Evolutionary conservation across 768 basidiomycete genomes (phyloP), one percentile per base, ranked within the genome.

Genomic region (Tulasnella sp.): DNA sequence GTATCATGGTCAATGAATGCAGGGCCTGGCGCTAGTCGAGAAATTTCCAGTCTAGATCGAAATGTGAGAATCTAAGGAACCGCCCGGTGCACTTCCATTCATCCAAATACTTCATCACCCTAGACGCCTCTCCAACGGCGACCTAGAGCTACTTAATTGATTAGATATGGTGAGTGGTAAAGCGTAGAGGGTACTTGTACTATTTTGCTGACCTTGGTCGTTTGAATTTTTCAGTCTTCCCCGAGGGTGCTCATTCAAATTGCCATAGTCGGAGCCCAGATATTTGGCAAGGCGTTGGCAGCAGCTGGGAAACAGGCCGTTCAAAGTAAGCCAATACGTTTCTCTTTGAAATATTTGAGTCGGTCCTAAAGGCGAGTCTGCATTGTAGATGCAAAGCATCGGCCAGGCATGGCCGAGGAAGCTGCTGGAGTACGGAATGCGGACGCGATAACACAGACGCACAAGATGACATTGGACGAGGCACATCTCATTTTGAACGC

Each of bases 391-490:
- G 90, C 90, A 52, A 88, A 88, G 68, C 78, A 84, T 48, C 75
- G 82, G 45, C 87, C 93, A 63, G 83, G 88, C 58, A 82, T 77
- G 2, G 82, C 75, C 2, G 73, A 76, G 34, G 88, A 89, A 61
- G 81, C 80, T 19, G 82, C 81, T 13, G 89, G 89, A 42, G 79
- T 88, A 17, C 81, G 83, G 42, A 75, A 85, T 51, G 86, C 75
- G 11, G 90, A 93, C 77, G 82, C 80, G 67, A 74, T 96, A 41
- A 91, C 89, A 54, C 80, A 85, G 64, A 81, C 88, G 64, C 83
- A 92, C 67, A 83, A 85, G 52, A 94, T 99, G 93, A 92, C 91
- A 5, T 67, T 95, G 65, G 94, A 97, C 65, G 96, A 99, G 74
- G 96, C 95, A 19, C 85, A 85, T 67, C 74, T 96, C 61, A 92